Base-by-base conservation (phyloP, 306 rosid species). In the Trifolium dubium region DNA sequence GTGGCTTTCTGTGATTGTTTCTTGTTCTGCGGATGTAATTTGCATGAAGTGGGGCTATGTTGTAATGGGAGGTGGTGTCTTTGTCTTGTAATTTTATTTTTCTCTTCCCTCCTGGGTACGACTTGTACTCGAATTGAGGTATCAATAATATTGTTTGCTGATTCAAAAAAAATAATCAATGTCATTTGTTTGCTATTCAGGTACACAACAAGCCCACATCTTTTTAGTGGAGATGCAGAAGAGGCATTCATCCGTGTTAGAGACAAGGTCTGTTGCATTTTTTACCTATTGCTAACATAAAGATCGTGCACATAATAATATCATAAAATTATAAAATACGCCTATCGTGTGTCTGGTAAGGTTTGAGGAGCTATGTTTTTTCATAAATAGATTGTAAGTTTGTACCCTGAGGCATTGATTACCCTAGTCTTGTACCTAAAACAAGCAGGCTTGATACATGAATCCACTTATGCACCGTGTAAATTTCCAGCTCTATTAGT, bases 161-260 rank as follows among this genome's bases (percentile, higher is more conserved):
- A 23, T 23, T 23, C 23, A 0, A 23, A 23, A 23, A 23, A 23
- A 23, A 23, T 23, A 23, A 23, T 64, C 18, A 62, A 74, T 23
- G 47, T 63, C 49, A 73, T 34, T 39, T 68, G 37, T 55, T 13
- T 46, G 19, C 11, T 58, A 32, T 51, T 28, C 66, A 91, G 98
- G 88, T 91, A 93, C 83, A 94, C 98, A 51, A 94, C 98, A 71
- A 94, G 98, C 73, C 98, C 98, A 2, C 98, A 94, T 79, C 86
- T 94, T 41, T 91, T 94, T 77, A 81, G 77, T 59, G 90, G 92
- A 82, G 90, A 91, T 67, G 92, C 92, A 64, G 88, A 81, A 67
- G 88, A 88, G 75, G 98, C 97, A 72, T 94, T 94, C 86, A 73
- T 64, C 79, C 96, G 95, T 69, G 95, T 94, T 78, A 91, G 96